A percentile compares a stretch with the other conserved stretches of the same genome.
Conservation (phyloP, 108 stramenopile species). For the Skeletonema marinoi region DNA sequence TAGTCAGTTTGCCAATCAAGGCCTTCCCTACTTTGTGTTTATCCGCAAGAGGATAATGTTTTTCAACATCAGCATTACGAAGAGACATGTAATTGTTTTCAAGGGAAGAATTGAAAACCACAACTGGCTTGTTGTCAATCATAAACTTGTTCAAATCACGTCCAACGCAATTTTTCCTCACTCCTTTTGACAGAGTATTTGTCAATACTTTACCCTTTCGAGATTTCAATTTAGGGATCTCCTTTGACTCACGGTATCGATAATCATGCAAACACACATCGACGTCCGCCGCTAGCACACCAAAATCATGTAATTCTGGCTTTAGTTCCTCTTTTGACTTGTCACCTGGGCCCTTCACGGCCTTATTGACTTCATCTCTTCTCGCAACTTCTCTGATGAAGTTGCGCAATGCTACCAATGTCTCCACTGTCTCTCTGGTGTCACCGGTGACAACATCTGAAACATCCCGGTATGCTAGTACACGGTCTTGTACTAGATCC, state of each 20-base stretch:
- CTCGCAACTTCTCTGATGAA: slow-evolving; percentile 58
- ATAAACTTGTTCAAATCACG: slow-evolving; percentile 37
- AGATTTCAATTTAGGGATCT: slow-evolving; percentile 48
- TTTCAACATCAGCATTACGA: slow-evolving; percentile 30
- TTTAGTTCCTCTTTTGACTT: neutral
- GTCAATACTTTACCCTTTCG: slow-evolving; percentile 38
- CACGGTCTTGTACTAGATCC: slow-evolving; percentile 33
- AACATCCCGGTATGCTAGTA: slow-evolving; percentile 9
- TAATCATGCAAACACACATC: slow-evolving; percentile 72
- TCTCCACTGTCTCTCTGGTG: slow-evolving; percentile 39
- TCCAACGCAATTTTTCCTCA: slow-evolving; percentile 31
- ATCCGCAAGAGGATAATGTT: slow-evolving; percentile 39
- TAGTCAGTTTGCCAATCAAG: slow-evolving; percentile 27
- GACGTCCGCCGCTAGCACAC: slow-evolving; percentile 59
- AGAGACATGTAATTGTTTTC: slow-evolving; percentile 47
- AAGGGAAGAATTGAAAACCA: slow-evolving; percentile 38
- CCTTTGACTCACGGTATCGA: slow-evolving; percentile 49
- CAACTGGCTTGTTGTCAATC: slow-evolving; percentile 40
- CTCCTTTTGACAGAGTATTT: slow-evolving; percentile 29
- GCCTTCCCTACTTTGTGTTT: slow-evolving; percentile 31
- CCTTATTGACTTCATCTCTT: slow-evolving; percentile 29
- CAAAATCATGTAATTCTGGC: slow-evolving; percentile 38
- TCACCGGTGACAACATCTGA: slow-evolving; percentile 25
- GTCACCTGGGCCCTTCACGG: slow-evolving; percentile 37
- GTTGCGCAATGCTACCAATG: slow-evolving; percentile 54